phyloP scores from a whole-genome alignment of 306 rosid genomes.

The Sicyos edulis region DNA sequence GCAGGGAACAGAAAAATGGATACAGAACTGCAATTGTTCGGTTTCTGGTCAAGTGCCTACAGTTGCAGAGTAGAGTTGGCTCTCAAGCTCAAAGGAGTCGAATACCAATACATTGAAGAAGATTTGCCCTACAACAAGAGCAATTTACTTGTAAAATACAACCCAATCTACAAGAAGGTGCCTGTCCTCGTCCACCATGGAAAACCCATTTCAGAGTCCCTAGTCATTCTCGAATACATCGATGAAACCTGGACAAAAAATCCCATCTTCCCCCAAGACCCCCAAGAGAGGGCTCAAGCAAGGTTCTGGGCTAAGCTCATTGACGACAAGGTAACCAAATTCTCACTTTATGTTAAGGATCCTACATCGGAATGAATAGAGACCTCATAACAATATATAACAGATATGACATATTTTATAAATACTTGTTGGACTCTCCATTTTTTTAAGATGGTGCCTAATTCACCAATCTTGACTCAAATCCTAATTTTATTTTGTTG shows the following conservation, averaged over 20 bases:
- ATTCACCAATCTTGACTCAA: too few species aligned
- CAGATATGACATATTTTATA: too few species aligned
- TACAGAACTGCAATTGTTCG: not conserved
- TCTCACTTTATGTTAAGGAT: too few species aligned
- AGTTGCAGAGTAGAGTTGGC: conserved; percentile 39
- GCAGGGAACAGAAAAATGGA: not conserved
- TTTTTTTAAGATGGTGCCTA: too few species aligned
- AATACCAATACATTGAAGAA: conserved; percentile 34
- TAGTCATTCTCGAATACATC: too few species aligned
- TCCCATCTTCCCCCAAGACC: conserved; percentile 43
- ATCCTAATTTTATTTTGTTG: too few species aligned
- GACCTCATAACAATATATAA: too few species aligned
- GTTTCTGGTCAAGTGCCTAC: conserved; percentile 16
- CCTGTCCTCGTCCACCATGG: conserved; percentile 11
- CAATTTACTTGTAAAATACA: conserved; percentile 37
- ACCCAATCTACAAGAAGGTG: conserved; percentile 49
- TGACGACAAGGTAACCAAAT: not conserved
- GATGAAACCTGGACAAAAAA: not conserved
- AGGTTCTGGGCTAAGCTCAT: conserved; percentile 1
- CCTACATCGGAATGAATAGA: too few species aligned
- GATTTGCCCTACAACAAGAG: conserved; percentile 31
- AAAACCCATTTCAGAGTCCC: too few species aligned
- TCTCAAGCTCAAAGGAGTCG: conserved; percentile 48
- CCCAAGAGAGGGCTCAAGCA: conserved; percentile 36
- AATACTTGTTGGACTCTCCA: too few species aligned